Conservation (phyloP, 257 asterid species). For the Misopates orontium region DNA sequence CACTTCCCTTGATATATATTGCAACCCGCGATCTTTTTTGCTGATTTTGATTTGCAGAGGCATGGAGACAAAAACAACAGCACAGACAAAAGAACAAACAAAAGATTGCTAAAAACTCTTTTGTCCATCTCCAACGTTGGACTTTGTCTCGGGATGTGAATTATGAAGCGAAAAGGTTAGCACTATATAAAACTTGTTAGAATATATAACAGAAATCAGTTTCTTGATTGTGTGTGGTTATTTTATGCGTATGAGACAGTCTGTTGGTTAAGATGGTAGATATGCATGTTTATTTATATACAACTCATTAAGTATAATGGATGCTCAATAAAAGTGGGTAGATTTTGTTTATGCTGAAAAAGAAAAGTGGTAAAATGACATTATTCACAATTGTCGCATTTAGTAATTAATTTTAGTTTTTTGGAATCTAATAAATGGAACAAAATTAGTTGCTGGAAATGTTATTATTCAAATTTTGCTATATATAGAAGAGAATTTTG, state of each 20-base stretch:
- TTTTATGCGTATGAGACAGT: background rate
- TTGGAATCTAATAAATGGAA: background rate
- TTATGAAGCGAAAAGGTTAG: background rate
- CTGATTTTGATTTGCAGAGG: background rate
- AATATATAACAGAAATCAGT: background rate
- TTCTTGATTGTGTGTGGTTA: background rate
- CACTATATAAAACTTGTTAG: background rate
- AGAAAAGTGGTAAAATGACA: background rate
- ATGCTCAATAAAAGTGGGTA: too few relatives aligned
- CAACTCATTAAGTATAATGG: too few relatives aligned
- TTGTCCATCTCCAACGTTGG: background rate
- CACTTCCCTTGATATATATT: constrained; percentile 61
- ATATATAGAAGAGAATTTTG: too few relatives aligned
- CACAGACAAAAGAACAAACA: background rate
- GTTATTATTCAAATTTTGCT: too few relatives aligned
- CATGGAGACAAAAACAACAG: constrained; percentile 1
- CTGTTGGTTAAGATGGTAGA: too few relatives aligned
- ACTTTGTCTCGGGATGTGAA: background rate
- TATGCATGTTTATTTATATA: too few relatives aligned
- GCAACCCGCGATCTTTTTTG: constrained; percentile 26
- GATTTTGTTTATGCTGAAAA: too few relatives aligned
- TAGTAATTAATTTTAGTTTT: too few relatives aligned
- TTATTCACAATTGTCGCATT: background rate
- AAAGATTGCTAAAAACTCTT: background rate
- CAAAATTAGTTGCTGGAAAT: too few relatives aligned